phyloP scores from a whole-genome alignment of 169 alveolate genomes.

The Amoebophrya sp. region DNA sequence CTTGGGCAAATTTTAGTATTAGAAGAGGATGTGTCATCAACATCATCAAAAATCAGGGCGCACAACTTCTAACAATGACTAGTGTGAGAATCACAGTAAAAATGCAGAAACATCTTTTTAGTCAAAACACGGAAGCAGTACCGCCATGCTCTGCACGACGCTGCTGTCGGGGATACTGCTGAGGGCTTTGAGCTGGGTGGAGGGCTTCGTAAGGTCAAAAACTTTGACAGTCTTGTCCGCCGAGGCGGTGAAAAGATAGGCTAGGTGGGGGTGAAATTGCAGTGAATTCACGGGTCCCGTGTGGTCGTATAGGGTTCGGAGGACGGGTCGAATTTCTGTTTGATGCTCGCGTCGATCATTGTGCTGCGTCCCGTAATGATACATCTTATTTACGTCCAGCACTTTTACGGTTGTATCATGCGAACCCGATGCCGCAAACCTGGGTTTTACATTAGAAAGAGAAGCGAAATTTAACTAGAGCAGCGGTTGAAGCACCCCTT shows the following conservation, averaged over 20 bases:
- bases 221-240: constrained; percentile 2
- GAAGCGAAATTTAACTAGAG: background rate
- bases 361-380: background rate
- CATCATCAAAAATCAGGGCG: no score
- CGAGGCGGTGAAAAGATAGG: background rate
- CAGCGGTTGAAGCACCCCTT: no score
- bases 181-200: background rate
- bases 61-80: no score
- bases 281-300: background rate
- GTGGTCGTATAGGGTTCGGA: constrained; percentile 19
- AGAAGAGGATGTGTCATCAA: no score
- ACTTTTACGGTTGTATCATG: background rate
- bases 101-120: no score
- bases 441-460: background rate
- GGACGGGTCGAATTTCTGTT: background rate
- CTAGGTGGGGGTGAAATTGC: background rate
- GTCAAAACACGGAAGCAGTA: no score
- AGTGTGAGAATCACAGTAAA: no score
- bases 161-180: background rate
- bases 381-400: constrained; percentile 11
- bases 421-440: background rate
- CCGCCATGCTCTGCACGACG: background rate
- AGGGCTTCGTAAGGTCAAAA: background rate
- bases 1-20: no score
- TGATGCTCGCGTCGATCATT: background rate